Evolutionary conservation across 1,284 basidiomycete species (phyloP), one percentile per base, ranked within the genome.

Genomic region (Ceratobasidium sp.): DNA sequence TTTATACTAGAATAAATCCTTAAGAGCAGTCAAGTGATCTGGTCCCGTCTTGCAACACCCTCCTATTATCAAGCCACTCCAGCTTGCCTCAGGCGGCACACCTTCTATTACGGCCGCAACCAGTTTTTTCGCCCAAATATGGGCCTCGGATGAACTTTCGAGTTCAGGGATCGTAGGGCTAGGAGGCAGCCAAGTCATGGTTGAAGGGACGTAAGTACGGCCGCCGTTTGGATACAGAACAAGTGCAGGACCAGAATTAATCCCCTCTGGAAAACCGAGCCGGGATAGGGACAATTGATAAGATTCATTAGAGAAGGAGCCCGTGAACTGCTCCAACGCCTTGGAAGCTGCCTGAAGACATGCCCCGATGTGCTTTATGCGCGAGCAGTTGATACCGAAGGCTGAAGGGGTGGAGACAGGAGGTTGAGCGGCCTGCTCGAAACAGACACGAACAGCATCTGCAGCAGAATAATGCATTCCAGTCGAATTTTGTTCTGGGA

Each of bases 201-300:
- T 85, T 17, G 83, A 80, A 13, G 86, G 81, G 80, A 92, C 88
- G 80, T 90, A 92, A 0, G 85, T 82, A 67, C 88, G 87, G 13
- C 90, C 90, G 5, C 91, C 90, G 80, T 94, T 94, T 0, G 94
- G 93, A 81, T 94, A 94, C 19, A 95, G 78, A 11, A 93, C 87
- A 1, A 95, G 84, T 86, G 88, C 89, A 0, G 88, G 89, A 80
- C 68, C 52, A 11, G 40, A 37, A 22, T 37, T 7, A 46, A 43
- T n/a, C 43, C 40, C 56, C 22, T 22, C 46, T 25, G 8, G 54
- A 43, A 69, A 64, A 44, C 52, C 32, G 59, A 68, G 44, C 44
- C 43, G 56, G 64, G 77, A 64, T 76, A 46, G 19, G 37, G 37
- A 62, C 29, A 5, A 44, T 66, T 67, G 51, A 25, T 59, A n/a